Base-by-base conservation (phyloP, 2,329 filamentous ascomycete genomes). In the Penicillium janthinellum region DNA sequence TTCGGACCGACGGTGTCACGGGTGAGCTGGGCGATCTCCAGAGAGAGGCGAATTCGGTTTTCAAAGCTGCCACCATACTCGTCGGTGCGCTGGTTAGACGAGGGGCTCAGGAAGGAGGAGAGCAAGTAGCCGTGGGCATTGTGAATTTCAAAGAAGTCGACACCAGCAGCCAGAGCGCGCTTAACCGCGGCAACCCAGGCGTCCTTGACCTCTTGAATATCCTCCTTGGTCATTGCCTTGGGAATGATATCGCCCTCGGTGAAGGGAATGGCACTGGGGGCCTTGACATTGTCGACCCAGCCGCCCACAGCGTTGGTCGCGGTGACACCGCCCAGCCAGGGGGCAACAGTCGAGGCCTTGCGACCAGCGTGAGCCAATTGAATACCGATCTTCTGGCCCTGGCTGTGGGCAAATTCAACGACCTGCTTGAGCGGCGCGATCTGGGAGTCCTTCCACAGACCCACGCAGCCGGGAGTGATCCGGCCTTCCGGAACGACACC, bases 391-490 rank as follows among this genome's bases (percentile, higher is more conserved):
- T 90, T 88, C 71, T 92, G 88, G 72, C 84, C 84, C 75, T 96
- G 93, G 41, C 84, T 86, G 79, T 96, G 92, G 2, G 89, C 86
- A 62, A 92, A 96, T 62, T 96, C 90, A 39, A 88, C 86, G 52
- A 94, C 83, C 61, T 85, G 83, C 45, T 69, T 67, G 56, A 96
- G 78, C 0, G 88, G 87, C 61, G 83, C 88, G 60, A 93, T 89
- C 74, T 97, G 94, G 35, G 84, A 86, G 74, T 97, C 93, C 63
- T 89, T 83, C 93, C 93, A 97, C 14, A 97, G 78, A 1, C 94
- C 73, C 3, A 70, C 47, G 39, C 71, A 70, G 42, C 67, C 63
- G 1, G 92, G 91, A 0, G 90, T 90, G 78, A 96, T 96, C 55
- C 93, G 86, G 39, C 92, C 92, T 67, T 93, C 88, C 12, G 91